Conservation (phyloP, 768 basidiomycete genomes). For the Russula lepida region DNA sequence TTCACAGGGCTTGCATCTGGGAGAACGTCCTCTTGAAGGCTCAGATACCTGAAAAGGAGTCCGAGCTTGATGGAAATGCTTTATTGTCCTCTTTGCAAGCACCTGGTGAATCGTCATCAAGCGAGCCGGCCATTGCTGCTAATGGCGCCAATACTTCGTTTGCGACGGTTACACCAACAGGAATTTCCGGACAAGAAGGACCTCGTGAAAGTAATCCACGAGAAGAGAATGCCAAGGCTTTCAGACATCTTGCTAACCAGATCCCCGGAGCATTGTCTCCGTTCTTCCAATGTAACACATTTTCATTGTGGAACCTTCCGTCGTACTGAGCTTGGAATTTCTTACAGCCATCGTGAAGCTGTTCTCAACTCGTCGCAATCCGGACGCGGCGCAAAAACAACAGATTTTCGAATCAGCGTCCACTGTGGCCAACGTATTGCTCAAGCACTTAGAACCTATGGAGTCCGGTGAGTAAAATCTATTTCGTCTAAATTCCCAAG, state of each 20-base stretch:
- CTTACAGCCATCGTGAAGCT: slow-evolving; percentile 75
- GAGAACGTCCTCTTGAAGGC: slow-evolving; percentile 76
- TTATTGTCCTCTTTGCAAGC: slow-evolving; percentile 41
- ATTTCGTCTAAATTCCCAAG: not conserved
- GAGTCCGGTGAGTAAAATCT: slow-evolving; percentile 40
- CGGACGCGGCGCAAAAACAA: slow-evolving; percentile 66
- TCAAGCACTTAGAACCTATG: slow-evolving; percentile 54
- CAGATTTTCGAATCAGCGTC: slow-evolving; percentile 65
- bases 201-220: slow-evolving; percentile 37
- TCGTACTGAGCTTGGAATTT: slow-evolving; percentile 1
- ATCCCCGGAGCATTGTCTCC: slow-evolving; percentile 68
- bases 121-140: slow-evolving; percentile 13
- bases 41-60: slow-evolving; percentile 33
- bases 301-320: not conserved
- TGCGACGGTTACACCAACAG: slow-evolving; percentile 18
- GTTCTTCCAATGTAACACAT: slow-evolving; percentile 73
- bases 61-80: slow-evolving; percentile 35
- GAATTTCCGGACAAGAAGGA: slow-evolving; percentile 22
- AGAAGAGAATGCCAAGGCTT: slow-evolving; percentile 62
- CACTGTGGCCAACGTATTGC: slow-evolving; percentile 62
- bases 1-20: slow-evolving; percentile 80
- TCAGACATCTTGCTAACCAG: slow-evolving; percentile 74
- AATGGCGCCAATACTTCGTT: slow-evolving; percentile 22
- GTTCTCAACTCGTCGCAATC: slow-evolving; percentile 72
- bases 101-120: slow-evolving; percentile 33